Evolutionary conservation across 208 protist species (phyloP).

Genomic region (Trypanosoma mega): DNA sequence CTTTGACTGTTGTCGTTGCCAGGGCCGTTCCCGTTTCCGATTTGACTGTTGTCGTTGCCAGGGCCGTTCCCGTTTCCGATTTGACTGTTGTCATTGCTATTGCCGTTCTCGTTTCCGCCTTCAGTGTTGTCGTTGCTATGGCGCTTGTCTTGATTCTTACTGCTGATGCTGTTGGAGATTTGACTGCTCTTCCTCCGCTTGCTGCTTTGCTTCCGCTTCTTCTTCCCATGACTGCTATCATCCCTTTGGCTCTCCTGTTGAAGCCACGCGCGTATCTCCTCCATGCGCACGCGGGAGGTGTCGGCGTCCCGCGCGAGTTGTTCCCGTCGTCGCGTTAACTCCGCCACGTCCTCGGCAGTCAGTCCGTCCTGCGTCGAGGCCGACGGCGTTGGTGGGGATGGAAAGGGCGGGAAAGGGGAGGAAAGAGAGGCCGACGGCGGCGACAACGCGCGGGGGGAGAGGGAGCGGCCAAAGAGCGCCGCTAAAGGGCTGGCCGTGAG

Average conservation of each 20-base stretch:
- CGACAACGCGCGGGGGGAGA: too few species aligned
- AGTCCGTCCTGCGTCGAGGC: too few species aligned
- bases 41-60: background rate
- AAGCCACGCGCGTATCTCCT: slow-evolving; percentile 25
- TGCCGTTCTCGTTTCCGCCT: background rate
- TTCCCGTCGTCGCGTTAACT: slow-evolving; percentile 32
- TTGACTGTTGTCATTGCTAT: background rate
- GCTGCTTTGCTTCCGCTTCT: background rate
- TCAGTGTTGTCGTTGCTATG: background rate
- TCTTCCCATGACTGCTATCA: background rate
- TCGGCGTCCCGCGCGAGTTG: slow-evolving; percentile 28
- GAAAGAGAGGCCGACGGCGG: background rate
- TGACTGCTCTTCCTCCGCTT: background rate
- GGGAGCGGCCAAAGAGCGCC: too few species aligned
- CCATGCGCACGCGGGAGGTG: slow-evolving; percentile 33
- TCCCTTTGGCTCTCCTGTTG: background rate
- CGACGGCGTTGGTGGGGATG: slow-evolving; percentile 4
- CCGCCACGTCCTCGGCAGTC: slow-evolving; percentile 28
- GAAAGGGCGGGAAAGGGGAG: background rate
- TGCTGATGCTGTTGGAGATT: too few species aligned
- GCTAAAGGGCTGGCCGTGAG: too few species aligned
- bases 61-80: background rate
- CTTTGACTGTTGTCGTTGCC: too few species aligned
- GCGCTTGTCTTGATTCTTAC: too few species aligned
- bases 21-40: too few species aligned